Evolutionary conservation across 2,329 filamentous ascomycete species (phyloP).

Genomic region (Diaporthe citriasiana): DNA sequence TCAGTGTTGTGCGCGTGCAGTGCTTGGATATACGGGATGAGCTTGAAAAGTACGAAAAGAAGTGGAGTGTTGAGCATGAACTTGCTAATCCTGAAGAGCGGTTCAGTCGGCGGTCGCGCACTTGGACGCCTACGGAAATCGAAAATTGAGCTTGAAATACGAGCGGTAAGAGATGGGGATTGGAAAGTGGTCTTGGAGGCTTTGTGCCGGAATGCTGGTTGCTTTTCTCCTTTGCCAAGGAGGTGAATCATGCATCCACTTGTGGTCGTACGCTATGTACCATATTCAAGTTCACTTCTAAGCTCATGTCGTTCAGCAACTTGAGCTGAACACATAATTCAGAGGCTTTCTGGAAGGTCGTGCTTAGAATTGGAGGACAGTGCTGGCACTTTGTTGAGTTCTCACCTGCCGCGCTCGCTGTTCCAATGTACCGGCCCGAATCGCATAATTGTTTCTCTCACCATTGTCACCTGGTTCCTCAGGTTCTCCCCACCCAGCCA

Average conservation of each 20-base stretch:
- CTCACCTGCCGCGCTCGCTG: too few species aligned
- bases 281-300: background rate
- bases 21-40: slow-evolving; percentile 14
- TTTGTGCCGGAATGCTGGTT: background rate
- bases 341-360: too few species aligned
- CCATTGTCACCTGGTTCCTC: too few species aligned
- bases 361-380: too few species aligned
- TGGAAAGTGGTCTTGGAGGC: background rate
- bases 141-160: background rate
- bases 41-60: slow-evolving; percentile 9
- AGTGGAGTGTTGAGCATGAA: slow-evolving; percentile 20
- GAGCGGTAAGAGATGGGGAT: background rate
- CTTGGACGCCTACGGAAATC: slow-evolving; percentile 12
- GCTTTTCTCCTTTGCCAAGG: background rate
- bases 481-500: too few species aligned
- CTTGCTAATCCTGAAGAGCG: slow-evolving; percentile 4
- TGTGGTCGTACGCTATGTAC: background rate
- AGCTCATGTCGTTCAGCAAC: too few species aligned
- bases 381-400: too few species aligned
- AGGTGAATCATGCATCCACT: background rate
- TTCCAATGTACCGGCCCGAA: too few species aligned
- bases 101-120: background rate
- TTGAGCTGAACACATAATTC: too few species aligned
- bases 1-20: slow-evolving; percentile 17
- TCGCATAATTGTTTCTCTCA: too few species aligned